phyloP scores from a whole-genome alignment of 805 yeast species.

The Starmerella ratchasimensis region DNA sequence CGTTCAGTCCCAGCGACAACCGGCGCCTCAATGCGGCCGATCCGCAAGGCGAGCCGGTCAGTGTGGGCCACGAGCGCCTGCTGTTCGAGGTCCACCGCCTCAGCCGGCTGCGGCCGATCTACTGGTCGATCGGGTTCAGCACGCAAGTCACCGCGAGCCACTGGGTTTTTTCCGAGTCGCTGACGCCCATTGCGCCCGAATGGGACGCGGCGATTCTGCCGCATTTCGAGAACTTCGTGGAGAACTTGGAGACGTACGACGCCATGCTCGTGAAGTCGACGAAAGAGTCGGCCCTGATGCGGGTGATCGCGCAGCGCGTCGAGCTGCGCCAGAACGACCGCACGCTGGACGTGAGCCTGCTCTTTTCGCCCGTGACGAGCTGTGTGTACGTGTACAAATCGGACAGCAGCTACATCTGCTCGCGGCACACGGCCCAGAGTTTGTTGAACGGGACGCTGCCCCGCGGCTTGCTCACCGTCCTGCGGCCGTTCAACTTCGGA shows the following conservation, averaged over 20 bases:
- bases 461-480: constrained; percentile 7
- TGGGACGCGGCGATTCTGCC: constrained; percentile 23
- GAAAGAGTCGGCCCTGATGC: constrained; percentile 21
- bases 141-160: constrained; percentile 25
- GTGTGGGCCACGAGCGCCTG: constrained; percentile 25
- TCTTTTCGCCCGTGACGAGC: constrained; percentile 23
- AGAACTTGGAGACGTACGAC: constrained; percentile 14
- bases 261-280: constrained; percentile 16
- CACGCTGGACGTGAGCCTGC: constrained; percentile 16
- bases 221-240: constrained; percentile 21
- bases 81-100: constrained; percentile 20
- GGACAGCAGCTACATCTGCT: constrained; percentile 7
- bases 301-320: constrained; percentile 17
- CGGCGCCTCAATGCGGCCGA: constrained; percentile 15
- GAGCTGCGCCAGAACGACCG: constrained; percentile 14
- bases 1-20: constrained; percentile 29
- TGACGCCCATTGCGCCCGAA: constrained; percentile 26
- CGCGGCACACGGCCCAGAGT: constrained; percentile 8
- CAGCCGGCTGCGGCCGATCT: constrained; percentile 26
- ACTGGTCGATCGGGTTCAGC: constrained; percentile 27
- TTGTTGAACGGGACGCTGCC: constrained; percentile 13
- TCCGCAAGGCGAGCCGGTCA: constrained; percentile 16
- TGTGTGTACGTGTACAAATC: constrained; percentile 16
- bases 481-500: constrained; percentile 23
- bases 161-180: constrained; percentile 29